Percentiles rank a stretch among this genome's conserved stretches.
Evolutionary conservation across 2,329 filamentous ascomycete species (phyloP).

Genomic region (Rhinocladiella similis): DNA sequence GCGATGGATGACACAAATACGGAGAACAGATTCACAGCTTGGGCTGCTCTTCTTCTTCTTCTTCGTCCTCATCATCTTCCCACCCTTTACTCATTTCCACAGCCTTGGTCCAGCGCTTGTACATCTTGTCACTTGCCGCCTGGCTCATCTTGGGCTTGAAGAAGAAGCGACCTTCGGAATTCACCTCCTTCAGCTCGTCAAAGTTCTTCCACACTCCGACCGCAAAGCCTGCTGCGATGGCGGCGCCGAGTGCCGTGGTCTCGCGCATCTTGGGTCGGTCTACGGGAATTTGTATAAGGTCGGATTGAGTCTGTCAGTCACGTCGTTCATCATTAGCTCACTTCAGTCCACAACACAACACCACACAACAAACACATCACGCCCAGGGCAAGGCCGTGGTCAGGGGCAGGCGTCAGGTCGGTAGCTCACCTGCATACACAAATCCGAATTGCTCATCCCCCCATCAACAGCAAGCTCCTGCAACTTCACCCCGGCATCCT

Average conservation of each 20-base stretch:
- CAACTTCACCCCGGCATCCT: conserved; percentile 71
- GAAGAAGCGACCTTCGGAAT: conserved; percentile 65
- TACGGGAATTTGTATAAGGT: conserved; percentile 80
- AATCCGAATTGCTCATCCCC: conserved; percentile 74
- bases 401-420: neutral
- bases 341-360: neutral
- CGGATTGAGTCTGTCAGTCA: conserved; percentile 62
- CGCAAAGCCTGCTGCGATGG: conserved; percentile 83
- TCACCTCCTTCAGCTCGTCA: conserved; percentile 71
- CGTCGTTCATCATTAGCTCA: too few relatives aligned
- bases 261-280: conserved; percentile 82
- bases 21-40: neutral
- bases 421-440: conserved; percentile 67
- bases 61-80: conserved; percentile 40
- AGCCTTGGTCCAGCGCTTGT: conserved; percentile 71
- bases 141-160: conserved; percentile 68
- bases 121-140: conserved; percentile 62
- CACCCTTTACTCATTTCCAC: conserved; percentile 78
- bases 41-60: conserved; percentile 3
- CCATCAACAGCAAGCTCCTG: conserved; percentile 73
- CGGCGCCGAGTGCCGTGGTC: conserved; percentile 83
- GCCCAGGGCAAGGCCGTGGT: neutral
- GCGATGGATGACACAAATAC: too few relatives aligned
- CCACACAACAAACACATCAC: neutral
- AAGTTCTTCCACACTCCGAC: conserved; percentile 76